Conservation (phyloP, 805 yeast species). For the Candida gorgasii region DNA sequence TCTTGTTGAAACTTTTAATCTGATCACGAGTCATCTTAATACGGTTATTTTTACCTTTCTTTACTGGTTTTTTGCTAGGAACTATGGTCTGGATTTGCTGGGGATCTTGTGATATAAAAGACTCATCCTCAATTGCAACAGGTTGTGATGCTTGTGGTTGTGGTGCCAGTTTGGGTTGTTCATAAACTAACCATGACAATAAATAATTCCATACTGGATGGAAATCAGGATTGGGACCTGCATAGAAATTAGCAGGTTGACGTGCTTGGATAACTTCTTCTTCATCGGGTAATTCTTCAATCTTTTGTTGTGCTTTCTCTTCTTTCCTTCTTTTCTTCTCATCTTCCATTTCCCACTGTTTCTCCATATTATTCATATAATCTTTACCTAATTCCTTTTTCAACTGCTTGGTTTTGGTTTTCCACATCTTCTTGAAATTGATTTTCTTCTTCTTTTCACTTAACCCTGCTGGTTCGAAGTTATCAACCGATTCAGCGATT, state of each 20-base stretch:
- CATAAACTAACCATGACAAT: conserved; percentile 38
- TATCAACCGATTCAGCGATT: conserved; percentile 8
- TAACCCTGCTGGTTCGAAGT: conserved; percentile 10
- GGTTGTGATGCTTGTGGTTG: conserved; percentile 1
- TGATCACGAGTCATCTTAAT: conserved; percentile 15
- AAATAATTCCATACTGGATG: conserved; percentile 40
- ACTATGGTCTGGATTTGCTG: conserved; percentile 5
- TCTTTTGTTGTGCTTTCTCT: conserved; percentile 5
- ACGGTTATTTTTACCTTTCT: conserved; percentile 8
- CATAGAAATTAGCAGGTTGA: conserved; percentile 10
- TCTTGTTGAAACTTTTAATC: conserved; percentile 16
- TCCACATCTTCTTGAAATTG: conserved; percentile 18
- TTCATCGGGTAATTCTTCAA: conserved; percentile 3
- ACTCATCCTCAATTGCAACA: neutral
- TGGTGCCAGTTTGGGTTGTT: conserved; percentile 14
- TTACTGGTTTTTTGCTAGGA: neutral
- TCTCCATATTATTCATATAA: conserved; percentile 20
- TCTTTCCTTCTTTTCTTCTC: conserved; percentile 14
- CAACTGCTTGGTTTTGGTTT: conserved; percentile 22
- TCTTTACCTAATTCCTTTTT: conserved; percentile 27
- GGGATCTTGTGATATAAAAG: conserved; percentile 4
- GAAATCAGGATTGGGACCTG: conserved; percentile 25
- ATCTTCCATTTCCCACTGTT: conserved; percentile 19
- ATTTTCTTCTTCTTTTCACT: conserved; percentile 18
- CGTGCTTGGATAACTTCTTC: conserved; percentile 6